phyloP scores from a whole-genome alignment of 169 alveolate genomes.

The Neospora caninum region DNA sequence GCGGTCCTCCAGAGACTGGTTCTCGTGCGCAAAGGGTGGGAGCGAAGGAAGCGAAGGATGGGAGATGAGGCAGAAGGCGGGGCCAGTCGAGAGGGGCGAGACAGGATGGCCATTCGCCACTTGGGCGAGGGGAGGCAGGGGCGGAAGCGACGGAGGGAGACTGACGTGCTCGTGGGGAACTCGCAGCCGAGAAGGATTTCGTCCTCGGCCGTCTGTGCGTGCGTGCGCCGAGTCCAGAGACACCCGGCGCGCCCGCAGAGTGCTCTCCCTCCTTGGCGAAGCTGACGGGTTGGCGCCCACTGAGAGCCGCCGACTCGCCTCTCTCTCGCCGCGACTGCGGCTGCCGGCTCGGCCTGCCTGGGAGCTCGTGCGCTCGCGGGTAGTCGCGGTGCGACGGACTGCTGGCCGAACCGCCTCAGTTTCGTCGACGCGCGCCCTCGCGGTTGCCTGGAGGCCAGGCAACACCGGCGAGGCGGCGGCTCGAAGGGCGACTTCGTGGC shows the following conservation, averaged over 20 bases:
- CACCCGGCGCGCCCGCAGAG: not conserved
- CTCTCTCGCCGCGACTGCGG: not conserved
- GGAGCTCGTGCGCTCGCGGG: not conserved
- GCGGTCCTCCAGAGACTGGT: not conserved
- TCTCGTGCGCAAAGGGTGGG: not conserved
- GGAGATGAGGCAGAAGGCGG: too few species aligned
- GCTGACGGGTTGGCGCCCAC: not conserved
- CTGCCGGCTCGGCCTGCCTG: not conserved
- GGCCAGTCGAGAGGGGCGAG: not conserved
- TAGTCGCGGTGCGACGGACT: not conserved
- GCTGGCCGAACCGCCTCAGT: not conserved
- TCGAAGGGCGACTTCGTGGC: not conserved
- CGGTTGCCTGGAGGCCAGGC: not conserved
- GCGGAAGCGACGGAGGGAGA: not conserved
- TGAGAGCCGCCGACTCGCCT: not conserved
- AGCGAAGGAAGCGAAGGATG: not conserved
- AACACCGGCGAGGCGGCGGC: not conserved
- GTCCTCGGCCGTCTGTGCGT: not conserved
- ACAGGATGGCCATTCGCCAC: not conserved
- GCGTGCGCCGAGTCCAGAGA: not conserved
- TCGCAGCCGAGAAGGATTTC: not conserved
- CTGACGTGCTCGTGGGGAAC: not conserved
- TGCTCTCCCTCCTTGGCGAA: too few species aligned
- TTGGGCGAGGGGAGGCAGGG: not conserved
- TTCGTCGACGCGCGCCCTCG: not conserved